phyloP scores from a whole-genome alignment of 495 filamentous ascomycete species.

The Hypoxylon perforatum region DNA sequence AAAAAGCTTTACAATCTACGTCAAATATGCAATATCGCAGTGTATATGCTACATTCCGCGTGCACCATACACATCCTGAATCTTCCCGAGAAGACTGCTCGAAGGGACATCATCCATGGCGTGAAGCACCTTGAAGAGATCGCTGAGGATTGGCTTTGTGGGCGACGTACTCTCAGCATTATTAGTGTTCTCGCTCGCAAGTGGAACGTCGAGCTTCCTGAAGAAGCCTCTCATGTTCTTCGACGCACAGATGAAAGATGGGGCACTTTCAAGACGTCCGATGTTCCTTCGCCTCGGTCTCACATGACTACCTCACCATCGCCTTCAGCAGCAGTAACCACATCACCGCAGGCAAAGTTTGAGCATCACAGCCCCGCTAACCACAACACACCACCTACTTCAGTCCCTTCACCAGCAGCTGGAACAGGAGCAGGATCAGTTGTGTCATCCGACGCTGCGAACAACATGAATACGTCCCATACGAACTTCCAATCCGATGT shows the following conservation, averaged over 20 bases:
- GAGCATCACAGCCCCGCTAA: constrained; percentile 44
- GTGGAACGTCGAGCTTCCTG: constrained; percentile 88
- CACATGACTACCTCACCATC: constrained; percentile 45
- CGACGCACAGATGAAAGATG: constrained; percentile 69
- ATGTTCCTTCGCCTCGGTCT: constrained; percentile 64
- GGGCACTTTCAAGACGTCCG: constrained; percentile 64
- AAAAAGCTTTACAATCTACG: constrained; percentile 89
- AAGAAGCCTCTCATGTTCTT: constrained; percentile 80
- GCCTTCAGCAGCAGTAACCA: constrained; percentile 29
- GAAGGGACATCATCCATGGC: constrained; percentile 87
- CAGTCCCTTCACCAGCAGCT: constrained; percentile 39
- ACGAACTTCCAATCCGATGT: constrained; percentile 30
- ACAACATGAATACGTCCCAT: constrained; percentile 30
- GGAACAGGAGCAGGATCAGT: constrained; percentile 12
- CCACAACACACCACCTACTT: constrained; percentile 38
- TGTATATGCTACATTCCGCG: constrained; percentile 93
- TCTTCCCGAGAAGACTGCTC: constrained; percentile 87
- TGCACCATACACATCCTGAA: constrained; percentile 96
- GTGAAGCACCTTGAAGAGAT: constrained; percentile 96
- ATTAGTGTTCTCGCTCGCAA: constrained; percentile 85
- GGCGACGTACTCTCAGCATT: constrained; percentile 84
- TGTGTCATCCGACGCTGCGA: constrained; percentile 44
- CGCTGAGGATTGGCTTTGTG: constrained; percentile 92
- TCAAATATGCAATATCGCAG: constrained; percentile 94
- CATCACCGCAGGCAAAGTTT: constrained; percentile 31